These are phyloP conservation scores for Sutorius eximius DNA, from an alignment of 1,284 basidiomycete genomes.

Conservation along the genomic window DNA sequence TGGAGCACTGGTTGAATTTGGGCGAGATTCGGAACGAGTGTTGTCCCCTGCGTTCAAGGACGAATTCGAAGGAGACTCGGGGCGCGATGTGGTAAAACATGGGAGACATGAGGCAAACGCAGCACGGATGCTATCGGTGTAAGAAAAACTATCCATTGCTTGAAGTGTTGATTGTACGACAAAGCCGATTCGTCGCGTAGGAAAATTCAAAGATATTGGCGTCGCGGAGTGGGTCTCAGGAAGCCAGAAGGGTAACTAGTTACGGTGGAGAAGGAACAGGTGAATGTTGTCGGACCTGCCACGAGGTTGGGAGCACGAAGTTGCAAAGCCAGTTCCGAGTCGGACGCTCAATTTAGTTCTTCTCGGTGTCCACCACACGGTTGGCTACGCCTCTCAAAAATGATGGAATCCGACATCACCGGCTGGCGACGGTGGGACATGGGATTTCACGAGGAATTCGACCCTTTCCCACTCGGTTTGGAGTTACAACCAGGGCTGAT, in stretches of 20 bases:
- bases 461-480: too few species aligned
- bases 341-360: too few species aligned
- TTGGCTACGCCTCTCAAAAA: too few species aligned
- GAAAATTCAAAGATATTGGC: neutral
- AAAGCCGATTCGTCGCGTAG: neutral
- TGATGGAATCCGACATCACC: too few species aligned
- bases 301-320: too few species aligned
- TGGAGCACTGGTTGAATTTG: conserved; percentile 20
- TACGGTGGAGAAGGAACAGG: neutral
- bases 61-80: conserved; percentile 22
- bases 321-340: too few species aligned
- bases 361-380: too few species aligned
- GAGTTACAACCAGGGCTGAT: too few species aligned
- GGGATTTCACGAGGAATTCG: too few species aligned
- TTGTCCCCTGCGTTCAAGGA: neutral
- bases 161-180: too few species aligned
- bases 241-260: neutral
- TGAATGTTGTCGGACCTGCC: neutral
- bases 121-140: conserved; percentile 58
- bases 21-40: conserved; percentile 36
- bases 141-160: conserved; percentile 56
- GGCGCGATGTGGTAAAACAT: conserved; percentile 43
- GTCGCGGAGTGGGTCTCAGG: neutral
- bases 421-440: too few species aligned
- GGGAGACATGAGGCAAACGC: conserved; percentile 58